Evolutionary conservation across 345 rosid genomes (phyloP).

Genomic region (Eucalyptus cladocalyx): DNA sequence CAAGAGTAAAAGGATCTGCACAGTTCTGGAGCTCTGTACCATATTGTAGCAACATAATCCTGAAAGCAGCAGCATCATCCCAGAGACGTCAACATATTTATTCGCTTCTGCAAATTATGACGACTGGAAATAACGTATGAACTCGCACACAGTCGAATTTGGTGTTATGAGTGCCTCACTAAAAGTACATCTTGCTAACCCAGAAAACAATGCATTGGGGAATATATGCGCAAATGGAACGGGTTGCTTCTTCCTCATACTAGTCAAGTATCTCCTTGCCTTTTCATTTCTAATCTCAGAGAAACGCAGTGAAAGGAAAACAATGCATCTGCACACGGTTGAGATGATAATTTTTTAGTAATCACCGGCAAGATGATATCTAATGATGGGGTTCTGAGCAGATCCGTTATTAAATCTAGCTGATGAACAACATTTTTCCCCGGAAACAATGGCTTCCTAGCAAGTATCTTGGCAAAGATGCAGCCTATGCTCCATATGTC

Average conservation of each 20-base stretch:
- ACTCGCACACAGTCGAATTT: no score
- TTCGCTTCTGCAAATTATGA: no score
- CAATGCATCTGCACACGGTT: not conserved
- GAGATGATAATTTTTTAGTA: not conserved
- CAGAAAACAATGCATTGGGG: not conserved
- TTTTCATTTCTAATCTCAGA: slow-evolving; percentile 66
- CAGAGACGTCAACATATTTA: no score
- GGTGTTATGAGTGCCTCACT: no score
- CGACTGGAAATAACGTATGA: no score
- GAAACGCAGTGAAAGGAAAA: not conserved
- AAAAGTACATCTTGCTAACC: no score
- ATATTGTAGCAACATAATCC: slow-evolving; percentile 92
- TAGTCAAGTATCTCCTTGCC: slow-evolving; percentile 75
- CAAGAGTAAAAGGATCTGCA: not conserved
- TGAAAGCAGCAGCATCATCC: not conserved
- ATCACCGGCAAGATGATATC: slow-evolving; percentile 66
- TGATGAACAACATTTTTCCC: slow-evolving; percentile 86
- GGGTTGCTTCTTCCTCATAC: slow-evolving; percentile 58
- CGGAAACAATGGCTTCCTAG: slow-evolving; percentile 74
- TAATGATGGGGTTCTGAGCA: slow-evolving; percentile 77
- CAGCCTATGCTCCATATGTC: slow-evolving; percentile 94
- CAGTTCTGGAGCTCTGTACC: slow-evolving; percentile 96
- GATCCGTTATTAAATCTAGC: slow-evolving; percentile 83
- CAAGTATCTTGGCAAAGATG: slow-evolving; percentile 79
- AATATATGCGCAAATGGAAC: not conserved